Evolutionary conservation across 495 filamentous ascomycete species (phyloP).

Genomic region (Halenospora varia): DNA sequence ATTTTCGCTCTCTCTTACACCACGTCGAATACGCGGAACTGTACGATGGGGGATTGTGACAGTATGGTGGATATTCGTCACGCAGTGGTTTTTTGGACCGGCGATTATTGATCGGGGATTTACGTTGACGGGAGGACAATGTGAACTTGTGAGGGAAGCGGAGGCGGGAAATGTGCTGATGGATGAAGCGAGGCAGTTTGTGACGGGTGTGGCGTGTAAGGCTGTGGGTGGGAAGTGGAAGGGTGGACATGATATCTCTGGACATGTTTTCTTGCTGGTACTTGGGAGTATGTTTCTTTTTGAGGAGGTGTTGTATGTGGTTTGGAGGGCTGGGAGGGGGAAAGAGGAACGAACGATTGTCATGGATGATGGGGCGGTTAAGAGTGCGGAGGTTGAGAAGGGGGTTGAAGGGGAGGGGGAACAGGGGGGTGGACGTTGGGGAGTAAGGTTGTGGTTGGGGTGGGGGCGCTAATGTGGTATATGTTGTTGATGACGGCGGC

Average conservation of each 20-base stretch:
- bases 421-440: constrained; percentile 34
- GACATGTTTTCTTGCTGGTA: constrained; percentile 91
- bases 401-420: constrained; percentile 14
- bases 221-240: constrained; percentile 75
- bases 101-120: constrained; percentile 86
- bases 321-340: constrained; percentile 38
- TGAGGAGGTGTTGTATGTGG: constrained; percentile 70
- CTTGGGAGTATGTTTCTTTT: constrained; percentile 73
- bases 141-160: constrained; percentile 44
- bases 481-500: constrained; percentile 98
- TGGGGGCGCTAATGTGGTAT: constrained; percentile 71
- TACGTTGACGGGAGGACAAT: constrained; percentile 74
- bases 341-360: constrained; percentile 54
- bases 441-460: constrained; percentile 43
- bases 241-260: constrained; percentile 90
- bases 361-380: constrained; percentile 56
- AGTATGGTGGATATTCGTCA: constrained; percentile 69
- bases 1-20: constrained; percentile 29
- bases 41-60: constrained; percentile 70
- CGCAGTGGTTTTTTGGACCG: constrained; percentile 96
- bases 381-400: constrained; percentile 41
- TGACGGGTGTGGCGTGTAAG: constrained; percentile 80
- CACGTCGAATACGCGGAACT: constrained; percentile 43
- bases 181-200: constrained; percentile 32
- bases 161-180: constrained; percentile 25